phyloP scores from a whole-genome alignment of 805 yeast genomes.

The Ogataea nakhonphanomensis region DNA sequence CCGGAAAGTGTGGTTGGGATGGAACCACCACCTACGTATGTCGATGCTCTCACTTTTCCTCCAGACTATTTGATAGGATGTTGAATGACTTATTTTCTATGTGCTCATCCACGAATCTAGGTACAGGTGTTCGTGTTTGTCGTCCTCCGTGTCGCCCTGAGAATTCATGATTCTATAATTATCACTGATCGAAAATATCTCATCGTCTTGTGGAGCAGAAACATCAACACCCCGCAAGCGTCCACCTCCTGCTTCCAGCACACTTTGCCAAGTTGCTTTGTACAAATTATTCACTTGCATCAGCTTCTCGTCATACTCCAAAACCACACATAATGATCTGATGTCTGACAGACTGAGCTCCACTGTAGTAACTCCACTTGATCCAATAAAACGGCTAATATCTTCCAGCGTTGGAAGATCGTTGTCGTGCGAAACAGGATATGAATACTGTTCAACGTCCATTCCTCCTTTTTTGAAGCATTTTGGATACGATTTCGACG shows the following conservation, averaged over 20 bases:
- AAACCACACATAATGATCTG: constrained; percentile 79
- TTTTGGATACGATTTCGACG: constrained; percentile 71
- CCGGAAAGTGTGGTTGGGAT: constrained; percentile 22
- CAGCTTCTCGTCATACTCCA: constrained; percentile 80
- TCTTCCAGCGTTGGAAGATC: constrained; percentile 68
- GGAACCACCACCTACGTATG: constrained; percentile 22
- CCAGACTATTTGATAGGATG: constrained; percentile 4
- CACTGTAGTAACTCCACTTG: constrained; percentile 73
- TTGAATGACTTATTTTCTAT: constrained; percentile 9
- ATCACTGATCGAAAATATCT: constrained; percentile 31
- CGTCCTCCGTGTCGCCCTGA: constrained; percentile 18
- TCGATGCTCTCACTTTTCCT: constrained; percentile 4
- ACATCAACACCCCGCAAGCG: constrained; percentile 27
- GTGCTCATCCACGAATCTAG: constrained; percentile 32
- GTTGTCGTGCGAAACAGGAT: constrained; percentile 31
- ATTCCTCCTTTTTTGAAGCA: constrained; percentile 47
- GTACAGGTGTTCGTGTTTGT: constrained; percentile 18
- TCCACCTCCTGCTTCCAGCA: constrained; percentile 63
- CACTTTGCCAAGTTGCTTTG: constrained; percentile 80
- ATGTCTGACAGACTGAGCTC: constrained; percentile 75
- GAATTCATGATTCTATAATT: constrained; percentile 30
- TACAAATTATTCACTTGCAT: constrained; percentile 66
- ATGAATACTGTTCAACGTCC: constrained; percentile 27
- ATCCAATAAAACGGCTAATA: constrained; percentile 68
- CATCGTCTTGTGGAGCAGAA: constrained; percentile 28